Conservation (phyloP, 129 eudicot species). For the Ambrosia artemisiifolia region DNA sequence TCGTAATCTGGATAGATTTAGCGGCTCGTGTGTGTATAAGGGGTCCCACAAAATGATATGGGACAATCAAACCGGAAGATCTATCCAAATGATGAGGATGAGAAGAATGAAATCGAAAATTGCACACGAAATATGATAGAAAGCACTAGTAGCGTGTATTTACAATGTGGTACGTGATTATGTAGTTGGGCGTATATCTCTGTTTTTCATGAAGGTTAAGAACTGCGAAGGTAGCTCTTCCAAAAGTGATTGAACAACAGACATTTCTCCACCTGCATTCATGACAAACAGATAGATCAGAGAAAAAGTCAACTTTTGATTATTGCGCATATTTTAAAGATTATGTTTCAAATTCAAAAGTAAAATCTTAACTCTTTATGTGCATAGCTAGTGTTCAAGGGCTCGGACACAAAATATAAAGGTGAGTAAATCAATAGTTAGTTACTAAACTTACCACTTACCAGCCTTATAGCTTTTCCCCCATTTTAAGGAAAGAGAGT, state of each 20-base stretch:
- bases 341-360: slow-evolving; percentile 20
- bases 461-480: too few relatives aligned
- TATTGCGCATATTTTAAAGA: neutral
- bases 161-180: slow-evolving; percentile 43
- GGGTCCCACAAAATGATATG: neutral
- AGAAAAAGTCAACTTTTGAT: slow-evolving; percentile 10
- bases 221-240: slow-evolving; percentile 93
- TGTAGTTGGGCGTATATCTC: slow-evolving; percentile 57
- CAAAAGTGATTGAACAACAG: slow-evolving; percentile 81
- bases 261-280: slow-evolving; percentile 76
- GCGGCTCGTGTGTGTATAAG: slow-evolving; percentile 8
- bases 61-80: neutral
- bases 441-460: too few relatives aligned
- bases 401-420: neutral
- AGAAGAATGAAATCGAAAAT: slow-evolving; percentile 7
- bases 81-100: slow-evolving; percentile 15
- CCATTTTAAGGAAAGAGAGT: too few relatives aligned
- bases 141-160: slow-evolving; percentile 29
- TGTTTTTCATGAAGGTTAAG: slow-evolving; percentile 69
- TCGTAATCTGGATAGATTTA: slow-evolving; percentile 9
- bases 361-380: slow-evolving; percentile 11
- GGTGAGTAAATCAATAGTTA: neutral
- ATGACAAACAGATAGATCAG: neutral
- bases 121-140: slow-evolving; percentile 20
- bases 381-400: neutral